These are phyloP conservation scores for Aspergillus saccharolyticus DNA, from an alignment of 495 filamentous ascomycete genomes.

Conservation along the genomic window DNA sequence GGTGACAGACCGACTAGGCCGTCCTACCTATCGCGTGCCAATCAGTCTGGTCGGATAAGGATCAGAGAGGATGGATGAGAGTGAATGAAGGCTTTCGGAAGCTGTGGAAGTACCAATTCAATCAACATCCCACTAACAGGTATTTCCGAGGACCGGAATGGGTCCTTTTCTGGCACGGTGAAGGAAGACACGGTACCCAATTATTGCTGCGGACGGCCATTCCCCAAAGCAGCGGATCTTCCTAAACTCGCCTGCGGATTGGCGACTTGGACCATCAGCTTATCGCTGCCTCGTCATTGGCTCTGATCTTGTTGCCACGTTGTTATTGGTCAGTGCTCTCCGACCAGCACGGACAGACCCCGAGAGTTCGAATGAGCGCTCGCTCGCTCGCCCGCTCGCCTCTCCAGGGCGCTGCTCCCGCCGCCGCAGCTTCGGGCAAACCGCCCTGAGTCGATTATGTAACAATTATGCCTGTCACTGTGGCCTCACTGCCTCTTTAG, in stretches of 20 bases:
- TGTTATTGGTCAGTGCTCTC: constrained; percentile 16
- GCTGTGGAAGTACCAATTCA: not conserved
- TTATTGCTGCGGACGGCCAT: constrained; percentile 13
- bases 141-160: not conserved
- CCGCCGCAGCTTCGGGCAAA: constrained; percentile 7
- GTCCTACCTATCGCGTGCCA: constrained; percentile 3
- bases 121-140: not conserved
- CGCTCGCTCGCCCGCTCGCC: not conserved
- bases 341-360: constrained; percentile 18
- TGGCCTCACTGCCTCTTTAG: not conserved
- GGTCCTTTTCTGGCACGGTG: not conserved
- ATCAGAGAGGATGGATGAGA: not conserved
- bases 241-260: constrained; percentile 15
- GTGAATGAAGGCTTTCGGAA: not conserved
- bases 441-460: constrained; percentile 10
- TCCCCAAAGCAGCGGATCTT: constrained; percentile 12
- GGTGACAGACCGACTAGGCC: constrained; percentile 2
- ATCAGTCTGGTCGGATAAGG: constrained; percentile 7
- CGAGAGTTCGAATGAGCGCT: constrained; percentile 1
- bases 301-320: not conserved
- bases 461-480: not conserved
- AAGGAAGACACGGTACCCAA: constrained; percentile 7
- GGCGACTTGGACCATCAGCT: constrained; percentile 11
- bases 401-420: not conserved
- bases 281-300: constrained; percentile 20